Conservation (phyloP, 441 rosid species). For the Gossypium davidsonii region DNA sequence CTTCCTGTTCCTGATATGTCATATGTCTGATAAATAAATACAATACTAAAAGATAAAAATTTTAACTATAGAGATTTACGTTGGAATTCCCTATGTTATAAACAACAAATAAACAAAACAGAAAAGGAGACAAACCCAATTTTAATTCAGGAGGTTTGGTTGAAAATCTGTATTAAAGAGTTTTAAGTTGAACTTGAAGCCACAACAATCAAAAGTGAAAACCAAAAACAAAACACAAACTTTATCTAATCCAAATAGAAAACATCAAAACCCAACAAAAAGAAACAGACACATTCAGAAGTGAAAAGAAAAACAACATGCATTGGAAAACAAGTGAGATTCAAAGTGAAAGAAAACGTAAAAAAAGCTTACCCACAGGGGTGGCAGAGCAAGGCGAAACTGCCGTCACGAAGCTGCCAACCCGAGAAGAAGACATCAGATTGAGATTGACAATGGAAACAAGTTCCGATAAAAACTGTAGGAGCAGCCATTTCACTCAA, state of each 20-base stretch:
- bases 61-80: neutral
- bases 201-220: neutral
- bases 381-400: slow-evolving; percentile 24
- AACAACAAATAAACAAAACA: neutral
- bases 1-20: neutral
- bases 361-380: slow-evolving; percentile 26
- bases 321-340: neutral
- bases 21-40: neutral
- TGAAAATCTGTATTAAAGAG: neutral
- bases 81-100: neutral
- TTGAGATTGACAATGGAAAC: slow-evolving; percentile 19
- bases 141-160: neutral
- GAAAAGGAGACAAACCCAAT: neutral
- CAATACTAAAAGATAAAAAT: neutral
- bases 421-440: slow-evolving; percentile 13
- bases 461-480: neutral
- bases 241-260: neutral
- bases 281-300: neutral
- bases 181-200: neutral
- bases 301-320: neutral
- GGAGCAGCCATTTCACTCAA: slow-evolving; percentile 13
- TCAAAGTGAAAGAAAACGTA: neutral
- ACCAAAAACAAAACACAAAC: neutral
- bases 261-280: neutral
- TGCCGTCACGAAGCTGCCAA: slow-evolving; percentile 18